Conservation (phyloP, 805 yeast genomes). For the Candida ficus region DNA sequence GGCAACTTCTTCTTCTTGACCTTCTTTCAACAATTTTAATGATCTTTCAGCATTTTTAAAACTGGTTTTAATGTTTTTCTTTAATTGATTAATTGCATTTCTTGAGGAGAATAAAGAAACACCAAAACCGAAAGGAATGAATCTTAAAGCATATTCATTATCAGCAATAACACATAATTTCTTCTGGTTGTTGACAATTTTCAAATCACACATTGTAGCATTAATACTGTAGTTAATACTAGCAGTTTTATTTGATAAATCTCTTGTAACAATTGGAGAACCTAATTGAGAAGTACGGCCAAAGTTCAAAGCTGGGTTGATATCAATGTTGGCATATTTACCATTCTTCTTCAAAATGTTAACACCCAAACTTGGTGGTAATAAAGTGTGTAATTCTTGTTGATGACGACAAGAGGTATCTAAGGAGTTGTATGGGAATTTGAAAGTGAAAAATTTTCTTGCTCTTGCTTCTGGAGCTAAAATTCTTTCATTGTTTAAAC, state of each 20-base stretch:
- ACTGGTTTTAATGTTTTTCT: conserved; percentile 11
- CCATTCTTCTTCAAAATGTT: conserved; percentile 28
- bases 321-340: conserved; percentile 27
- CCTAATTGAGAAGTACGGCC: conserved; percentile 49
- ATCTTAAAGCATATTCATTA: conserved; percentile 32
- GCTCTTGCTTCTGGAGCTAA: conserved; percentile 45
- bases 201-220: conserved; percentile 50
- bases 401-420: conserved; percentile 49
- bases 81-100: conserved; percentile 8
- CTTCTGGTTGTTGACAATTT: conserved; percentile 15
- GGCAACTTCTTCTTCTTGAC: conserved; percentile 13
- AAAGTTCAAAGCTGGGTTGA: conserved; percentile 35
- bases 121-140: conserved; percentile 36
- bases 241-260: conserved; percentile 39
- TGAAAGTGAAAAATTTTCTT: conserved; percentile 55
- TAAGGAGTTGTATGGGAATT: conserved; percentile 47
- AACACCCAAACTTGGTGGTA: conserved; percentile 39
- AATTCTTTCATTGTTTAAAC: conserved; percentile 44
- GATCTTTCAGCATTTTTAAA: conserved; percentile 16
- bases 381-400: conserved; percentile 31
- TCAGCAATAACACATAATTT: conserved; percentile 30
- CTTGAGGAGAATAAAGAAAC: conserved; percentile 18
- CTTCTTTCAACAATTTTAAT: conserved; percentile 15
- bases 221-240: conserved; percentile 52
- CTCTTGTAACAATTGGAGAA: conserved; percentile 48